These are phyloP conservation scores for Claviceps humidiphila DNA, from an alignment of 2,329 filamentous ascomycete genomes.

Conservation along the genomic window DNA sequence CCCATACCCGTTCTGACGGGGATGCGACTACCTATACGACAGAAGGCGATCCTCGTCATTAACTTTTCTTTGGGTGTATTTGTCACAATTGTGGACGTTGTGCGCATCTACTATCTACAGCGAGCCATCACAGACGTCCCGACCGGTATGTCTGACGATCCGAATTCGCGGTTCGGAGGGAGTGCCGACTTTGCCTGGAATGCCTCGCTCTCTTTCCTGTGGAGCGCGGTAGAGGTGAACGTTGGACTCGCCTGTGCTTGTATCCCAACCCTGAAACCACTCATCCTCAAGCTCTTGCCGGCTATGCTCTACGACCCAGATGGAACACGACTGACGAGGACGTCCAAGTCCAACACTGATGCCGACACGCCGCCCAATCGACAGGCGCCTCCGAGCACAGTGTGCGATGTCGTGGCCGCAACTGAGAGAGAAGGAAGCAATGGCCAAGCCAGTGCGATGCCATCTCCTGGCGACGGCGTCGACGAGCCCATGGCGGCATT, in stretches of 20 bases:
- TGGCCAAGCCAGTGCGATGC: background rate
- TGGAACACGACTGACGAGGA: constrained; percentile 19
- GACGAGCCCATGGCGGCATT: constrained; percentile 23
- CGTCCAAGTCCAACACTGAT: constrained; percentile 17
- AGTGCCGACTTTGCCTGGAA: constrained; percentile 53
- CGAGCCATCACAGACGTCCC: constrained; percentile 43
- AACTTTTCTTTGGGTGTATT: constrained; percentile 84
- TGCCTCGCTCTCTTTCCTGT: constrained; percentile 78
- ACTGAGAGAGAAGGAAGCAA: background rate
- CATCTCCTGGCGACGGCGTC: constrained; percentile 5
- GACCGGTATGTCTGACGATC: constrained; percentile 21
- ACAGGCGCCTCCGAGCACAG: constrained; percentile 1
- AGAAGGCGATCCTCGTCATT: constrained; percentile 76
- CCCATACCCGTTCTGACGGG: constrained; percentile 79
- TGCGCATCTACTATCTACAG: constrained; percentile 83
- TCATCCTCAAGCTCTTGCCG: constrained; percentile 55
- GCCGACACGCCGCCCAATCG: constrained; percentile 16
- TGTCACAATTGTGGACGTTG: constrained; percentile 74
- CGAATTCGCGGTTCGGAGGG: constrained; percentile 34
- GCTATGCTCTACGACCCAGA: constrained; percentile 41
- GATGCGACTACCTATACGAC: constrained; percentile 71
- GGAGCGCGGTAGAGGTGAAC: constrained; percentile 86
- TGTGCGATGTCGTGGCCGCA: background rate
- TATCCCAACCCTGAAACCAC: constrained; percentile 81
- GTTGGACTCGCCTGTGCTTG: constrained; percentile 82